Conservation (phyloP, 768 basidiomycete species). For the Auricularia sp. region DNA sequence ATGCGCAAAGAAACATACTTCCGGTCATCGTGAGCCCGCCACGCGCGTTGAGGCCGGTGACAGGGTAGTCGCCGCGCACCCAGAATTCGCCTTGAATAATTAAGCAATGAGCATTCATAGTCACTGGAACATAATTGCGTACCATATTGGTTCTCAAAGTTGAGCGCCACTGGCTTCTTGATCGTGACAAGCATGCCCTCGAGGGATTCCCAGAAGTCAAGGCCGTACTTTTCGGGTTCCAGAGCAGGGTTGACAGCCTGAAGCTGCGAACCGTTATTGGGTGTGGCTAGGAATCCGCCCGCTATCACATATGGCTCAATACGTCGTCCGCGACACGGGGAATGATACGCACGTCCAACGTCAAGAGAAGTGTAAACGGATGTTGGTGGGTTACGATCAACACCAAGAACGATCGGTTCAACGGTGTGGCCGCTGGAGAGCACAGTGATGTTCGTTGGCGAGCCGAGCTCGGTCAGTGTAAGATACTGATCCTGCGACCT, state of each 20-base stretch:
- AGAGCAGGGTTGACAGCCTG: constrained; percentile 37
- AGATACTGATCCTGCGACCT: constrained; percentile 39
- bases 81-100: constrained; percentile 33
- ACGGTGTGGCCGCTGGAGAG: constrained; percentile 38
- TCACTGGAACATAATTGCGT: neutral
- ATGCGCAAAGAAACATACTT: constrained; percentile 20
- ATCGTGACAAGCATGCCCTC: constrained; percentile 49
- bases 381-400: constrained; percentile 44
- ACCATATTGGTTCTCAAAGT: constrained; percentile 43
- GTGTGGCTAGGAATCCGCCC: constrained; percentile 36
- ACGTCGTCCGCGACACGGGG: too few species aligned
- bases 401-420: constrained; percentile 41
- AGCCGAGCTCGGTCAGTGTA: constrained; percentile 38
- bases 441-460: constrained; percentile 34
- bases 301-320: neutral
- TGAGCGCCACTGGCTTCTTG: constrained; percentile 34
- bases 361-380: constrained; percentile 41
- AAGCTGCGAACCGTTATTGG: constrained; percentile 41
- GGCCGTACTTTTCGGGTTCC: constrained; percentile 41
- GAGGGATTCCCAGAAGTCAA: constrained; percentile 59
- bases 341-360: constrained; percentile 35
- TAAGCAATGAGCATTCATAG: too few species aligned
- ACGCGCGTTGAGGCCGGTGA: constrained; percentile 43
- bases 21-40: constrained; percentile 46
- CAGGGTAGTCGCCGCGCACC: constrained; percentile 48